These are phyloP conservation scores for Sarocladiaceae sp. DNA, from an alignment of 2,329 filamentous ascomycete genomes.

Conservation along the genomic window DNA sequence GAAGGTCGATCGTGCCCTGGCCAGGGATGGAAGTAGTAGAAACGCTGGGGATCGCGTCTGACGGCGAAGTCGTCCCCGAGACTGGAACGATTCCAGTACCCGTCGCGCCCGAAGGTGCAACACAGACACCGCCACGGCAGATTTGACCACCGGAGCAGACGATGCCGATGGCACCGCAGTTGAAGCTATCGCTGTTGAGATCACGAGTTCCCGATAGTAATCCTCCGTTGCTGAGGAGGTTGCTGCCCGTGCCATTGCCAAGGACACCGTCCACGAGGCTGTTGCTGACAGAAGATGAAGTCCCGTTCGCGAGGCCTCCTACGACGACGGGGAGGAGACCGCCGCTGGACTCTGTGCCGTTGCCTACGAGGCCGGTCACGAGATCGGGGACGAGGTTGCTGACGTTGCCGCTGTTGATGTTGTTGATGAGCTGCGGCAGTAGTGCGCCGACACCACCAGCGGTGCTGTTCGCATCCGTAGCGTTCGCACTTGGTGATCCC, in stretches of 20 bases:
- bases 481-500: background rate
- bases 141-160: background rate
- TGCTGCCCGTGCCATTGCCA: background rate
- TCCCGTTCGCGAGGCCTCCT: conserved; percentile 31
- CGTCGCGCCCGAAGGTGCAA: background rate
- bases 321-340: conserved; percentile 40
- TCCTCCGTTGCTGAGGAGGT: conserved; percentile 4
- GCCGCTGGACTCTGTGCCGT: conserved; percentile 23
- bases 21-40: conserved; percentile 35
- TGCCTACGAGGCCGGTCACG: conserved; percentile 2
- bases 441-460: background rate
- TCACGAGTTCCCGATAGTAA: conserved; percentile 5
- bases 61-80: background rate
- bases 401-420: conserved; percentile 8
- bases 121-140: conserved; percentile 2
- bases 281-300: conserved; percentile 31
- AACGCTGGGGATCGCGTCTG: background rate
- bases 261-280: conserved; percentile 4
- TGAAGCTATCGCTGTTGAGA: background rate
- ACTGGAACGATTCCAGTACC: conserved; percentile 2
- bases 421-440: background rate
- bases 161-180: conserved; percentile 3
- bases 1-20: conserved; percentile 19
- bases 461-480: background rate
- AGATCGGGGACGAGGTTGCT: conserved; percentile 6